Evolutionary conservation across 768 basidiomycete species (phyloP).

Genomic region (Sporobolomyces phaffii): DNA sequence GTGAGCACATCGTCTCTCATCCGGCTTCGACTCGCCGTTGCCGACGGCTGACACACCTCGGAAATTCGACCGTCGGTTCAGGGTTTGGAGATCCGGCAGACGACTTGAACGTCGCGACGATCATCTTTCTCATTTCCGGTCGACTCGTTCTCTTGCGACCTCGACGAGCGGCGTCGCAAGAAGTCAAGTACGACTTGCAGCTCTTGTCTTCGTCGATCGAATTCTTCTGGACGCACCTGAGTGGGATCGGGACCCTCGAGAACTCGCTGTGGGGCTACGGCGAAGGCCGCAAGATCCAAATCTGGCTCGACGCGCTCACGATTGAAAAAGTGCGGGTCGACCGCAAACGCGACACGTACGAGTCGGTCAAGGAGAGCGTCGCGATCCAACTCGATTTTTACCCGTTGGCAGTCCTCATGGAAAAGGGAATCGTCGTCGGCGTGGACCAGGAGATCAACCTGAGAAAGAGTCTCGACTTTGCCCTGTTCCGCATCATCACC

Average conservation of each 20-base stretch:
- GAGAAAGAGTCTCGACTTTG: slow-evolving; percentile 71
- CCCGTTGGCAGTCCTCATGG: slow-evolving; percentile 93
- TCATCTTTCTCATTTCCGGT: slow-evolving; percentile 90
- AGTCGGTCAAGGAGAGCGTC: slow-evolving; percentile 81
- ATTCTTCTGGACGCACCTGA: slow-evolving; percentile 96
- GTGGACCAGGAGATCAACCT: slow-evolving; percentile 80
- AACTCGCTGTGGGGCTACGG: slow-evolving; percentile 98
- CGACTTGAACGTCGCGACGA: slow-evolving; percentile 86
- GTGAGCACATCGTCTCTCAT: slow-evolving; percentile 56
- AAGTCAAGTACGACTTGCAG: slow-evolving; percentile 95
- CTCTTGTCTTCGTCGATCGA: slow-evolving; percentile 95
- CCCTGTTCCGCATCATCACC: slow-evolving; percentile 84
- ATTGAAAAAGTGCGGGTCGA: slow-evolving; percentile 61
- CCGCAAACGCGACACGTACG: slow-evolving; percentile 49
- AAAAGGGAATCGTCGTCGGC: slow-evolving; percentile 96
- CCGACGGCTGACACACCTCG: background rate
- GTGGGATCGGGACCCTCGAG: slow-evolving; percentile 84
- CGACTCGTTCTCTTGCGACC: slow-evolving; percentile 83
- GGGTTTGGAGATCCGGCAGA: slow-evolving; percentile 90
- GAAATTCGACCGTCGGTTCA: slow-evolving; percentile 44
- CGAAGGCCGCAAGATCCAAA: slow-evolving; percentile 77
- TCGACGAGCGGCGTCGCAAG: slow-evolving; percentile 75
- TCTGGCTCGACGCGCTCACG: slow-evolving; percentile 92
- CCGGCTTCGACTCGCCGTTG: too few relatives aligned
- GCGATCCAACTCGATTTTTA: slow-evolving; percentile 90